Evolutionary conservation across 192 early-diverging fungal species (phyloP), one percentile per base, ranked within the genome.

Genomic region (Radiomyces spectabilis): DNA sequence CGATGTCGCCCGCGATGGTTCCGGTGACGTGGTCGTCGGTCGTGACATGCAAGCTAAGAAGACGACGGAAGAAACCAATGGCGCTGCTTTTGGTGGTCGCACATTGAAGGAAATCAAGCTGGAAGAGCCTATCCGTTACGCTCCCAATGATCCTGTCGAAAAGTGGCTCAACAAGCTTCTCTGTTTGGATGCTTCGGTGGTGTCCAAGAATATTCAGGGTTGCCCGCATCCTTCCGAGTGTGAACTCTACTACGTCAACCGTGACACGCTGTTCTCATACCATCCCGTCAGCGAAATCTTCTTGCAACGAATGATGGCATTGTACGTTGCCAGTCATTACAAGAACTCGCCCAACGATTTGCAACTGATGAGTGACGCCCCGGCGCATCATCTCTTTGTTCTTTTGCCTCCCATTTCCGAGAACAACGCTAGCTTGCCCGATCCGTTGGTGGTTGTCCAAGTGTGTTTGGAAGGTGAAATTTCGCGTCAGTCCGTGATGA

Each of bases 331-430:
- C 19, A 93, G 91, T 69, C 96, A 99, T 70, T 99, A 99, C 85
- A 99, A 99, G 71, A 99, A 99, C 74, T 89, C 87, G 33, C 97
- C 97, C 27, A 95, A 99, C 68, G 97, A 99, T 62, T 71, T 99
- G 65, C 94, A 97, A 71, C 74, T 99, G 49, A 79, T 99, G 76
- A 93, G 88, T 70, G 97, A 99, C 55, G 97, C 97, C 1, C 97
- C 97, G 13, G 93, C 92, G 0, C 97, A 99, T 73, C 92, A 94
- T 58, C 73, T 99, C 41, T 97, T 97, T 78, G 96, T 99, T 19
- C 81, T 99, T 5, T 66, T 97, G 32, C 94, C 96, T 42, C 96
- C 94, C 3, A 74, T 93, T 40, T 81, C 84, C 59, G 81, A 82
- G 33, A 72, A 68, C 18, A 75, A 78, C 35, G 71, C 71, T 5